Percentiles rank a stretch among this genome's conserved stretches.
These are phyloP conservation scores for Coccomyxa sp. DNA, from an alignment of 139 green algal species.

Conservation along the genomic window DNA sequence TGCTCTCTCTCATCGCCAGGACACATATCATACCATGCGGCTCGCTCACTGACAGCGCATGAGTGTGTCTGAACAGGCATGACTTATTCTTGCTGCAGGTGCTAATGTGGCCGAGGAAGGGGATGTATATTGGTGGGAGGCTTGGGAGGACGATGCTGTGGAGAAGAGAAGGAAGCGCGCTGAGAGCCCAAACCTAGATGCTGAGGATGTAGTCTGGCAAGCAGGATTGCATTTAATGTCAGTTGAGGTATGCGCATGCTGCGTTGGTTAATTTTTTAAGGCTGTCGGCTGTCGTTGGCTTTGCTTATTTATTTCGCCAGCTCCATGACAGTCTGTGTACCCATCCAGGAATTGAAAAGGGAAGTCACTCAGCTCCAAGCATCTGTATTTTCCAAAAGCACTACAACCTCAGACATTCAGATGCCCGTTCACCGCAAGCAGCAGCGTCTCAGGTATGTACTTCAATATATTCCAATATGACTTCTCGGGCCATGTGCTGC, in stretches of 20 bases:
- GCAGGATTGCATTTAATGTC: not conserved
- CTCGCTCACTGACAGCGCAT: not conserved
- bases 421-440: too few species aligned
- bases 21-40: not conserved
- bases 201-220: not conserved
- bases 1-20: not conserved
- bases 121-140: slow-evolving; percentile 13
- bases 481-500: too few species aligned
- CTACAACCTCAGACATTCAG: too few species aligned
- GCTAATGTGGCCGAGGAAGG: not conserved
- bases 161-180: slow-evolving; percentile 5
- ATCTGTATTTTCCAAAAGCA: too few species aligned
- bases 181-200: not conserved
- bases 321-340: not conserved
- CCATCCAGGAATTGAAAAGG: too few species aligned
- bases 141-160: slow-evolving; percentile 6
- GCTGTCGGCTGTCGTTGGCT: not conserved
- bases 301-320: not conserved
- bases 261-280: not conserved
- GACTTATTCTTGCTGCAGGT: not conserved
- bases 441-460: too few species aligned
- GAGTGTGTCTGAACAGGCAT: not conserved
- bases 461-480: too few species aligned
- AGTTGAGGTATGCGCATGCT: not conserved
- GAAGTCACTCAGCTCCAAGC: too few species aligned